Base-by-base conservation (phyloP, 2,329 filamentous ascomycete genomes). In the Stagonosporopsis tanaceti region DNA sequence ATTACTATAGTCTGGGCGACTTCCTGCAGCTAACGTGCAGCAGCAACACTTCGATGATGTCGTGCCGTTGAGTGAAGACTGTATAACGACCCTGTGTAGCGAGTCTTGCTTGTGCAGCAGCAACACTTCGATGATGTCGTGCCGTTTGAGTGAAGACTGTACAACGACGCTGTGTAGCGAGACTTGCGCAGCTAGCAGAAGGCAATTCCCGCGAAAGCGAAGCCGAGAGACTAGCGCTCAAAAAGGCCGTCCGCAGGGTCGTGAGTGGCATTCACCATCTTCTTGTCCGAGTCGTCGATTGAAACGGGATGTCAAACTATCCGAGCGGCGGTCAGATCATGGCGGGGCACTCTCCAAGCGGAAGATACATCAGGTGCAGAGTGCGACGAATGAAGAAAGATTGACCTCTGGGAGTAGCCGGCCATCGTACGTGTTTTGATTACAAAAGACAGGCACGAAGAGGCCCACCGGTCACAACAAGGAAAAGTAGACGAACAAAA, bases 21-120 rank as follows among this genome's bases (percentile, higher is more conserved):
- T 44, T 38, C 50, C 50, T 54, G 46, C 46, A 54, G 28, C 47
- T 54, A 51, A 54, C 41, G 41, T 59, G 56, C 50, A 54, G 50
- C 30, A 47, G 46, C 37, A 51, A 50, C 30, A 39, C 24, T 34
- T 42, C 9, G 45, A 51, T 40, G 41, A 45, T 54, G 56, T 46
- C 30, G 40, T 47, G 30, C 28, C 15, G 24, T 45, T 22, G 15
- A 25, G 14, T 14, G 25, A 34, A 25, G 41, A 37, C 24, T 38
- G 27, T 34, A 34, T n/a, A 34, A 14, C 39, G 42, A n/a, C 6
- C 9, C 25, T 41, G 47, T 37, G 22, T 12, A 42, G 41, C 47
- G 25, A 47, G 35, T 25, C 11, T 44, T n/a, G n/a, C n/a, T 47
- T 47, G 40, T 34, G 44, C 47, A 44, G 9, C 30, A 47, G 46